These are phyloP conservation scores for Datisca glomerata DNA, from an alignment of 306 rosid genomes.

Conservation along the genomic window DNA sequence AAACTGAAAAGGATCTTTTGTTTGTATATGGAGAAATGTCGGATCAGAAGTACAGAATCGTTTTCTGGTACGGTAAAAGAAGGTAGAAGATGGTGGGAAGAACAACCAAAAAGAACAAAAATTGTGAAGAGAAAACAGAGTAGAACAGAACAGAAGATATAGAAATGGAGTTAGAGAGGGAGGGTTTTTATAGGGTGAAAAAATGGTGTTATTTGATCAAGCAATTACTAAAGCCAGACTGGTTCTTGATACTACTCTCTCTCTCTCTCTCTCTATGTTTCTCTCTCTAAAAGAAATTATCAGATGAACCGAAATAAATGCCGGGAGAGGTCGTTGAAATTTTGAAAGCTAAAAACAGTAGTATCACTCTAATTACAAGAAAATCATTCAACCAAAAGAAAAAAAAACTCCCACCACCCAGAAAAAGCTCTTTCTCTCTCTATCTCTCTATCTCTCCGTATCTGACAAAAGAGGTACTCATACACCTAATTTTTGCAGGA, in stretches of 20 bases:
- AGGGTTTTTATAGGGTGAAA: constrained; percentile 69
- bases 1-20: too few relatives aligned
- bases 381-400: constrained; percentile 5
- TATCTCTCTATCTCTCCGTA: constrained; percentile 9
- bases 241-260: constrained; percentile 13
- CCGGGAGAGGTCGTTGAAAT: constrained; percentile 42
- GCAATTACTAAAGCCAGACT: constrained; percentile 54
- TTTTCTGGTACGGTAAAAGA: background rate
- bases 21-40: too few relatives aligned
- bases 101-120: background rate
- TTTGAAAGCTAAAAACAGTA: constrained; percentile 15
- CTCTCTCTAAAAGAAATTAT: constrained; percentile 17
- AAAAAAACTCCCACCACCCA: background rate
- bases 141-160: background rate
- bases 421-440: constrained; percentile 11
- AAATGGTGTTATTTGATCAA: constrained; percentile 20
- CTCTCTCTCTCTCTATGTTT: constrained; percentile 11
- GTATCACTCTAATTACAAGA: constrained; percentile 1
- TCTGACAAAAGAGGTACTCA: constrained; percentile 4
- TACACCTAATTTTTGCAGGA: constrained; percentile 25
- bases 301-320: constrained; percentile 40
- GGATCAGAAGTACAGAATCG: too few relatives aligned
- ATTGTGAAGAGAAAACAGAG: background rate
- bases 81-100: background rate
- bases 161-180: constrained; percentile 19